These are phyloP conservation scores for Aspergillus japonicus DNA, from an alignment of 2,329 filamentous ascomycete genomes.

Conservation along the genomic window DNA sequence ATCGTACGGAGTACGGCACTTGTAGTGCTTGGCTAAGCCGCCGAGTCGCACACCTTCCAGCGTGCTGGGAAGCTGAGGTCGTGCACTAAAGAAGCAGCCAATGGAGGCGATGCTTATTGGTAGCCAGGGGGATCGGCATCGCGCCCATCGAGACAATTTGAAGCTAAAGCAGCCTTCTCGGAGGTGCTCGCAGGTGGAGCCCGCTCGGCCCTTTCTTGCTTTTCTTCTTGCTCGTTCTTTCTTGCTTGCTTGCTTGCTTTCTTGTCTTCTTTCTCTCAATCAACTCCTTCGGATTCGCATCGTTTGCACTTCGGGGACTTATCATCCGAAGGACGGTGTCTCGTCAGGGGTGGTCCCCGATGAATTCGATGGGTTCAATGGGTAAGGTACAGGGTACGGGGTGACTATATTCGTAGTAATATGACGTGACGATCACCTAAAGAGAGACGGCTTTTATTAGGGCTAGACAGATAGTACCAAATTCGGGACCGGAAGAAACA, in stretches of 20 bases:
- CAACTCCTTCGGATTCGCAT: background rate
- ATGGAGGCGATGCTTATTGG: slow-evolving; percentile 4
- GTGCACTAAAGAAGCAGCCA: background rate
- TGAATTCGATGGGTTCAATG: too few species aligned
- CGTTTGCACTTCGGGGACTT: background rate
- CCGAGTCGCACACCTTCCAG: slow-evolving; percentile 8
- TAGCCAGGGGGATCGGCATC: slow-evolving; percentile 6
- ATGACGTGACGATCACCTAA: background rate
- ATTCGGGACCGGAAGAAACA: background rate
- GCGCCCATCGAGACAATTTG: background rate
- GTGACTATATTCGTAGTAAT: background rate
- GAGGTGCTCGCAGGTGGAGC: background rate
- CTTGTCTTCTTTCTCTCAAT: background rate
- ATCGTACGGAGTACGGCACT: background rate
- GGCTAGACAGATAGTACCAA: background rate
- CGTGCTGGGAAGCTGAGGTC: background rate
- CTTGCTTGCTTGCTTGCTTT: background rate
- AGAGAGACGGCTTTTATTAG: background rate
- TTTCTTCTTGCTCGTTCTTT: background rate
- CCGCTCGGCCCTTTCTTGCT: background rate
- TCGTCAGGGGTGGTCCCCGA: background rate
- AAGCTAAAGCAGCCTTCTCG: slow-evolving; percentile 1
- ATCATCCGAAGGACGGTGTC: background rate
- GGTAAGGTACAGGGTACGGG: background rate
- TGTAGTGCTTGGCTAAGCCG: slow-evolving; percentile 4